phyloP scores from a whole-genome alignment of 2,329 filamentous ascomycete genomes.

The Taxawa tesnikishii region DNA sequence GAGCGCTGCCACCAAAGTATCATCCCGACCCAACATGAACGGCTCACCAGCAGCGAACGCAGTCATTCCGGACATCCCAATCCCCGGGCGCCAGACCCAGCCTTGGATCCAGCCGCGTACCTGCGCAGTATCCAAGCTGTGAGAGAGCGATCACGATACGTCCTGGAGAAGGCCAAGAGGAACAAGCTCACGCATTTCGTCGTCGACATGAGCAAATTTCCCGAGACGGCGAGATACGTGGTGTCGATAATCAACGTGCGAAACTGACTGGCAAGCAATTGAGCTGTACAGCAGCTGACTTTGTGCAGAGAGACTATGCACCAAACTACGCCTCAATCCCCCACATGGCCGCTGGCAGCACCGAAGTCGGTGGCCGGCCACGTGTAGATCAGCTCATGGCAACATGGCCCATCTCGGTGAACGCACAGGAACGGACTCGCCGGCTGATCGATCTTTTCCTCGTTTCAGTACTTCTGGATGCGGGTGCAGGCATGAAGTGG shows the following conservation, averaged over 20 bases:
- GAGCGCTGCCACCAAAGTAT: slow-evolving; percentile 2
- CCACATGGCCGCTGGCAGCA: slow-evolving; percentile 79
- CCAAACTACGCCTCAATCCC: slow-evolving; percentile 60
- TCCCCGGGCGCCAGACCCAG: slow-evolving; percentile 81
- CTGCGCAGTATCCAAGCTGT: slow-evolving; percentile 82
- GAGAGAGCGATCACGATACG: slow-evolving; percentile 61
- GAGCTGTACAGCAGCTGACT: slow-evolving; percentile 1
- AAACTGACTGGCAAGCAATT: slow-evolving; percentile 3
- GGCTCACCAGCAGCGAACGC: slow-evolving; percentile 28
- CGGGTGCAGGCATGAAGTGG: slow-evolving; percentile 84
- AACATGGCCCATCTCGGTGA: slow-evolving; percentile 56
- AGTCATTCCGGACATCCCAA: slow-evolving; percentile 50
- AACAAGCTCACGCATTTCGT: slow-evolving; percentile 78
- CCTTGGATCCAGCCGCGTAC: slow-evolving; percentile 79
- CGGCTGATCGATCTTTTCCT: slow-evolving; percentile 68
- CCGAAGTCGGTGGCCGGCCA: slow-evolving; percentile 66
- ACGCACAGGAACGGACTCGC: slow-evolving; percentile 61
- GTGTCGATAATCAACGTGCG: slow-evolving; percentile 88
- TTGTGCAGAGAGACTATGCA: slow-evolving; percentile 52
- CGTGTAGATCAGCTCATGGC: slow-evolving; percentile 59
- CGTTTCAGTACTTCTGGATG: slow-evolving; percentile 70
- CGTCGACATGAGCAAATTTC: slow-evolving; percentile 75
- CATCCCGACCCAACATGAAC: slow-evolving; percentile 5
- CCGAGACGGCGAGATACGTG: slow-evolving; percentile 73
- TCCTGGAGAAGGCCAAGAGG: slow-evolving; percentile 63